These are phyloP conservation scores for Coelastrella sp. DNA, from an alignment of 139 green algal genomes.

Conservation along the genomic window DNA sequence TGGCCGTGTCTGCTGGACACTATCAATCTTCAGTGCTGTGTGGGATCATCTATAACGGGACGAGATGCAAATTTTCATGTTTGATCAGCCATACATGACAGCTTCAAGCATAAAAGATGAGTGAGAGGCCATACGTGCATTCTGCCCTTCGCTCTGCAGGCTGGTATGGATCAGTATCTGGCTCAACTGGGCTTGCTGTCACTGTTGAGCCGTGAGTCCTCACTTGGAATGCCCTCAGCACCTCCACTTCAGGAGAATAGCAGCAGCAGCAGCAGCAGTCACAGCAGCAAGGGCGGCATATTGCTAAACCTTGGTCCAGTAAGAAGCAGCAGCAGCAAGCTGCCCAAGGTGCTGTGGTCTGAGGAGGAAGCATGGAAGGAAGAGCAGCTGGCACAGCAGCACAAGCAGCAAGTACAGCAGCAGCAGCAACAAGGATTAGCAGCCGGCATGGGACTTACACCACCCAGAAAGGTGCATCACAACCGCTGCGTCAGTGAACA, in stretches of 20 bases:
- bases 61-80: no score
- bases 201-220: slow-evolving; percentile 1
- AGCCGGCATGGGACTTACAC: not conserved
- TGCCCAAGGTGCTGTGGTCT: slow-evolving; percentile 33
- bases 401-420: slow-evolving; percentile 31
- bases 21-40: no score
- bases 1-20: not conserved
- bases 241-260: not conserved
- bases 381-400: slow-evolving; percentile 26
- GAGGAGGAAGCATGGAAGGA: slow-evolving; percentile 27
- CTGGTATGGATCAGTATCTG: slow-evolving; percentile 42
- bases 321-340: not conserved
- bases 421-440: slow-evolving; percentile 1
- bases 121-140: no score
- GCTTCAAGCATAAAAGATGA: no score
- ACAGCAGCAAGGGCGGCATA: not conserved
- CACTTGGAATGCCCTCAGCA: slow-evolving; percentile 11
- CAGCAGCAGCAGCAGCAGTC: not conserved
- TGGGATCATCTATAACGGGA: no score
- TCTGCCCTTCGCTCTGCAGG: slow-evolving; percentile 17
- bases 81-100: not conserved
- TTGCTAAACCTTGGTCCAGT: not conserved
- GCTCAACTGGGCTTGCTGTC: slow-evolving; percentile 14
- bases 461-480: slow-evolving; percentile 9
- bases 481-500: slow-evolving; percentile 30